Evolutionary conservation across 805 yeast genomes (phyloP).

Genomic region (Jamesozyma lodderae): DNA sequence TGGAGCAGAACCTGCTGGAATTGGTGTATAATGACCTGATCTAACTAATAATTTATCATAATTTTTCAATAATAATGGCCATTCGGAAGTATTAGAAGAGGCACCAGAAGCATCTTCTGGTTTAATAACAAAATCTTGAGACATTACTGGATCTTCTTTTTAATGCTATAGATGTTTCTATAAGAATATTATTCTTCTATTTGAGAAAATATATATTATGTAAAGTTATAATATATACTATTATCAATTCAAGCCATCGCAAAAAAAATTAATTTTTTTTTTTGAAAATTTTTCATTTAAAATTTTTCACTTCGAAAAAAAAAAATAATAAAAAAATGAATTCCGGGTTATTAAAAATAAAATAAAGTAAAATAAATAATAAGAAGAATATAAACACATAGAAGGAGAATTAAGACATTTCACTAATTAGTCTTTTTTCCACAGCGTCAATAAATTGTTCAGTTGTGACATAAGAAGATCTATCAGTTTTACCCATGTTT

Average conservation of each 20-base stretch:
- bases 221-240: no score
- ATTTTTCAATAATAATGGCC: constrained; percentile 92
- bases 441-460: constrained; percentile 86
- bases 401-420: constrained; percentile 4
- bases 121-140: constrained; percentile 70
- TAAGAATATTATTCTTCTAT: no score
- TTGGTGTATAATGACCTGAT: constrained; percentile 95
- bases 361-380: neutral
- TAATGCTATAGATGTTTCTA: neutral
- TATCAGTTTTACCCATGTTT: constrained; percentile 77
- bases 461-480: constrained; percentile 78
- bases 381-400: neutral
- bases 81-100: constrained; percentile 77
- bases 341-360: no score
- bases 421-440: constrained; percentile 46
- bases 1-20: constrained; percentile 92
- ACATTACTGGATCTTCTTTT: constrained; percentile 33
- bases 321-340: neutral
- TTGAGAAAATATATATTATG: neutral
- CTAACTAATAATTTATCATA: constrained; percentile 90
- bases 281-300: constrained; percentile 1
- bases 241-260: no score
- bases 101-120: constrained; percentile 79
- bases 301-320: neutral
- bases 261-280: no score